Evolutionary conservation across 2,329 filamentous ascomycete genomes (phyloP), one percentile per base, ranked within the genome.

Genomic region (Arthroderma sp.): DNA sequence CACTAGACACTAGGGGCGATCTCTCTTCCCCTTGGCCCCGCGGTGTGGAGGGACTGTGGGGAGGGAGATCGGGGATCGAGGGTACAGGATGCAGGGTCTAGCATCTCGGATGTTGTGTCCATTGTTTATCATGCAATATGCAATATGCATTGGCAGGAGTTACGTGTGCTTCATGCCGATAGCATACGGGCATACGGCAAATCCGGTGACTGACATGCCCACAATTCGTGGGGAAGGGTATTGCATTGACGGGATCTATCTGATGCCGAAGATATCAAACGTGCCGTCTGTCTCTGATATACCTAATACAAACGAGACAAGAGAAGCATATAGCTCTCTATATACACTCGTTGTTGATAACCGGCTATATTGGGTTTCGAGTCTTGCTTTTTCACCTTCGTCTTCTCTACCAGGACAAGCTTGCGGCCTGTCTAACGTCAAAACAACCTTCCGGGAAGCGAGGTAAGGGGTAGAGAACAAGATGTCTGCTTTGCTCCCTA

Each of bases 401-500:
- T 51, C n/a, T 51, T 33, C 13, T 21, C 33, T 51, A 13, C n/a
- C 25, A n/a, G 47, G 23, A 25, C n/a, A 51, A 51, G 25, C 47
- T 51, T n/a, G 28, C 15, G 47, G 13, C 28, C 28, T 51, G 47
- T 51, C 25, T 51, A 51, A 51, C 47, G 47, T 51, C 47, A 51
- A 51, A 51, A 51, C 47, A 51, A 19, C 47, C 47, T 51, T 51
- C 28, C 47, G 47, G 47, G 28, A 51, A 51, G 21, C n/a, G 25
- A 51, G n/a, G n/a, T 33, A 28, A 4, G 25, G 28, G 25, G 15
- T n/a, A 5, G 9, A n/a, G 35, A 38, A 5, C 35, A 38, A 38
- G 15, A 9, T 38, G 35, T n/a, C 35, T n/a, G 28, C 28, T 31
- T 31, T 31, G 3, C 7, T 31, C 7, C 4, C 28, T 31, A 31